A percentile compares a stretch with the other conserved stretches of the same genome.
Conservation (phyloP, 2,329 filamentous ascomycete genomes). For the Fusarium armeniacum region DNA sequence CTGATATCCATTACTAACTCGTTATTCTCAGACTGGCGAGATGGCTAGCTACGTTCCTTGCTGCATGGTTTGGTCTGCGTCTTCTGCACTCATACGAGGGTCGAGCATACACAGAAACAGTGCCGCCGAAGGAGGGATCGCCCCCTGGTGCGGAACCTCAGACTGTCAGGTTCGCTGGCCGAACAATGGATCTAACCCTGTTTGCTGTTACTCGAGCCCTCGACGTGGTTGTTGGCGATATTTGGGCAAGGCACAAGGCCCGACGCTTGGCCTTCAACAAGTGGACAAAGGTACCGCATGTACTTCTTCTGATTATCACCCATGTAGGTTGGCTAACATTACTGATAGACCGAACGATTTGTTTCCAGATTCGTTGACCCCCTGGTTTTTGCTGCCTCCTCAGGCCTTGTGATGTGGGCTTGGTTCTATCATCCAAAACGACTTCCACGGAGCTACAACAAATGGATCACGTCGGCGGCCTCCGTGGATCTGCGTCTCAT, state of each 20-base stretch:
- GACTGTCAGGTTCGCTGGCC: conserved; percentile 67
- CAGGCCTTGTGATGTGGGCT: conserved; percentile 86
- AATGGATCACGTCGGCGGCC: conserved; percentile 85
- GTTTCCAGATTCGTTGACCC: conserved; percentile 69
- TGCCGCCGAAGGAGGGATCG: conserved; percentile 51
- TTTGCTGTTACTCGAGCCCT: conserved; percentile 80
- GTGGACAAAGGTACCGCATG: conserved; percentile 61
- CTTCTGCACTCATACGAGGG: conserved; percentile 70
- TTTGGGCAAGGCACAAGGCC: conserved; percentile 69
- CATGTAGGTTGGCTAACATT: conserved; percentile 30
- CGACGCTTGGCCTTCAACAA: conserved; percentile 60
- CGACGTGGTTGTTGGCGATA: conserved; percentile 76
- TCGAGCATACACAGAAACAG: conserved; percentile 59
- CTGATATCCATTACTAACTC: conserved; percentile 27
- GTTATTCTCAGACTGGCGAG: conserved; percentile 62
- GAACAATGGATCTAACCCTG: conserved; percentile 86
- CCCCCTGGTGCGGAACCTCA: conserved; percentile 47
- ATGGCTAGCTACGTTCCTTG: conserved; percentile 71
- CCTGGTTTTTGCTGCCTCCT: conserved; percentile 78
- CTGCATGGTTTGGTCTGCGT: conserved; percentile 69
- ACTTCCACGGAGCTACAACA: conserved; percentile 80
- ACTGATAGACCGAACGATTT: conserved; percentile 51
- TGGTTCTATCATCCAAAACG: conserved; percentile 84
- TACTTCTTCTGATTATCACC: background rate
- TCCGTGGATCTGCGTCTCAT: conserved; percentile 81